Conservation (phyloP, 495 filamentous ascomycete species). For the Diplogelasinospora grovesii region DNA sequence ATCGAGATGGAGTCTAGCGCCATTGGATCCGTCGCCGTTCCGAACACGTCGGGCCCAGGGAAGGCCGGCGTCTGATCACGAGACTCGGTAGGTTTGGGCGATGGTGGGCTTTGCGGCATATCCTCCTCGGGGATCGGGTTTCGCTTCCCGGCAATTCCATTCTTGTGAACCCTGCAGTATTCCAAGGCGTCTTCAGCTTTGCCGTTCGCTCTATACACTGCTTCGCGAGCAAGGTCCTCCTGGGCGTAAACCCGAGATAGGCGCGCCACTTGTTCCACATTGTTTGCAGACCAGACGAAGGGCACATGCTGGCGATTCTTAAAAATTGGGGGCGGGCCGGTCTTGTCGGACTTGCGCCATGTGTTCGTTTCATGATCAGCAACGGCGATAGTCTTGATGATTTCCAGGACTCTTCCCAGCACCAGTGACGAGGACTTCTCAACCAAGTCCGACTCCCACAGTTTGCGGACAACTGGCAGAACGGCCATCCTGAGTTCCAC, state of each 20-base stretch:
- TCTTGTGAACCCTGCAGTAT: slow-evolving; percentile 60
- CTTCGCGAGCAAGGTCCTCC: slow-evolving; percentile 62
- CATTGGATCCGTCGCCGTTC: slow-evolving; percentile 19
- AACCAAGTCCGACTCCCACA: slow-evolving; percentile 78
- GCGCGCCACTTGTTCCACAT: slow-evolving; percentile 35
- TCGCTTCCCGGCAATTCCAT: slow-evolving; percentile 36
- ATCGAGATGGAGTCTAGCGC: slow-evolving; percentile 19
- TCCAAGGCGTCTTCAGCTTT: slow-evolving; percentile 52
- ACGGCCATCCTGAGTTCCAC: slow-evolving; percentile 82
- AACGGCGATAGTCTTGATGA: slow-evolving; percentile 71
- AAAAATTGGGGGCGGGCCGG: slow-evolving; percentile 14
- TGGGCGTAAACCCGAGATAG: slow-evolving; percentile 46
- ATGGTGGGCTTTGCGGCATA: slow-evolving; percentile 13
- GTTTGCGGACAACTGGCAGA: slow-evolving; percentile 64
- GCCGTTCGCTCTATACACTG: slow-evolving; percentile 75
- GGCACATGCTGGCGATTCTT: slow-evolving; percentile 14
- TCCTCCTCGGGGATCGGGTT: slow-evolving; percentile 63
- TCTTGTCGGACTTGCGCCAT: slow-evolving; percentile 41
- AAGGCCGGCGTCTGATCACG: not conserved
- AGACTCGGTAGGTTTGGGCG: slow-evolving; percentile 12
- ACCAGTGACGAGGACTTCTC: slow-evolving; percentile 70
- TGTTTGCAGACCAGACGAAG: slow-evolving; percentile 30
- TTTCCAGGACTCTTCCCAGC: slow-evolving; percentile 74
- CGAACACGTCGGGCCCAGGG: not conserved
- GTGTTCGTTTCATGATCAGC: slow-evolving; percentile 68